Conservation (phyloP, 2,329 filamentous ascomycete species). For the Aspergillus brasiliensis region DNA sequence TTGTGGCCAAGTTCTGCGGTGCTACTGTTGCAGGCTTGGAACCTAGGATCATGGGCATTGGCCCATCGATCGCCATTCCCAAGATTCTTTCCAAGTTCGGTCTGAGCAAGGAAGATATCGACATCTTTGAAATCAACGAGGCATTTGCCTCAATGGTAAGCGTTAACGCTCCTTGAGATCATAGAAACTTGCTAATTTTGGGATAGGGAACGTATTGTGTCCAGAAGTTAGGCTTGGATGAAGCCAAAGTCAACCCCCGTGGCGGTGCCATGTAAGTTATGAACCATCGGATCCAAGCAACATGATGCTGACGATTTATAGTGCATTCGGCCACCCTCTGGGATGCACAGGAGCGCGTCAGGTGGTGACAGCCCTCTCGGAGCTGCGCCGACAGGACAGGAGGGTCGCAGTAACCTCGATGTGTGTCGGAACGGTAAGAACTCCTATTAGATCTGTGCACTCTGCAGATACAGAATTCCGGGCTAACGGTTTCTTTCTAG, state of each 20-base stretch:
- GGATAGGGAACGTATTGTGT: conserved; percentile 84
- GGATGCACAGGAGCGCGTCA: conserved; percentile 90
- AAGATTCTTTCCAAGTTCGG: conserved; percentile 82
- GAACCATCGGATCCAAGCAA: neutral
- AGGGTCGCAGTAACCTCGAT: conserved; percentile 86
- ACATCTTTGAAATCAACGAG: conserved; percentile 67
- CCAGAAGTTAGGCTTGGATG: conserved; percentile 75
- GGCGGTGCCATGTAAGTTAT: conserved; percentile 72
- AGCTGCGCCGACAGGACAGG: conserved; percentile 76
- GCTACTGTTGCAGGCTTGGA: conserved; percentile 81
- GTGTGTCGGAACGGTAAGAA: conserved; percentile 84
- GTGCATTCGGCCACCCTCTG: conserved; percentile 85
- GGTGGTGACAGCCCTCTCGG: conserved; percentile 83
- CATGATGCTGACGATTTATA: conserved; percentile 20
- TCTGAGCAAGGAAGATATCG: conserved; percentile 54
- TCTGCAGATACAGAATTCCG: neutral
- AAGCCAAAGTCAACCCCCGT: conserved; percentile 89
- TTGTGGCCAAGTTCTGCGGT: conserved; percentile 85
- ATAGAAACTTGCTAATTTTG: conserved; percentile 7
- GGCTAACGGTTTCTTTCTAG: conserved; percentile 18
- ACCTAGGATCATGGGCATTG: conserved; percentile 89
- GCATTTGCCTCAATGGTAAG: conserved; percentile 72
- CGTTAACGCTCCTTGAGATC: neutral
- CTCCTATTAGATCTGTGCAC: conserved; percentile 33
- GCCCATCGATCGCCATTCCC: conserved; percentile 88